Conservation (phyloP, 2,329 filamentous ascomycete genomes). For the Huntiella abstrusa region DNA sequence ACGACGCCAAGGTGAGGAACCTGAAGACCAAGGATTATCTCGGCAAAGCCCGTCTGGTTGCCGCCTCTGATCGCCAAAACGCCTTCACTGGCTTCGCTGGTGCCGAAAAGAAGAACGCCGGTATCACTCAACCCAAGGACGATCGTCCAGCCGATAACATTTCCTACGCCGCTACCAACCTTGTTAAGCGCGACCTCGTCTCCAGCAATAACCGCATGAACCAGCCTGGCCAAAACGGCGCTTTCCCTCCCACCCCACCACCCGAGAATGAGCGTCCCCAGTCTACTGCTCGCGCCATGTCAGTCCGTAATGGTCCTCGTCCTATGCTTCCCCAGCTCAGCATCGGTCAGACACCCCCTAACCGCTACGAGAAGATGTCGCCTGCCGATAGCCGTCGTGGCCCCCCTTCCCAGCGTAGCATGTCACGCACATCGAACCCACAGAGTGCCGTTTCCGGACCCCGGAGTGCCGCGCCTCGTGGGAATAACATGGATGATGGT, state of each 20-base stretch:
- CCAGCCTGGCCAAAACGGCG: slow-evolving; percentile 37
- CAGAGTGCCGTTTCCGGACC: slow-evolving; percentile 7
- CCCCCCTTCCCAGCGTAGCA: slow-evolving; percentile 2
- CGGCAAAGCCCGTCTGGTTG: slow-evolving; percentile 84
- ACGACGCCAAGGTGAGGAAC: slow-evolving; percentile 96
- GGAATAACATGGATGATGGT: slow-evolving; percentile 12
- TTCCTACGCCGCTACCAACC: slow-evolving; percentile 80
- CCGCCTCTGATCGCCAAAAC: slow-evolving; percentile 63
- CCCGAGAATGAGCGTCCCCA: slow-evolving; percentile 60
- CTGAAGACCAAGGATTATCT: slow-evolving; percentile 95
- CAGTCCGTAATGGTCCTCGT: slow-evolving; percentile 42
- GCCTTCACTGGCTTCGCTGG: slow-evolving; percentile 69
- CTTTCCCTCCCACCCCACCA: slow-evolving; percentile 96
- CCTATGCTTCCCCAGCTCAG: slow-evolving; percentile 44
- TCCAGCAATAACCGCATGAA: slow-evolving; percentile 49
- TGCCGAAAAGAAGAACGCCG: slow-evolving; percentile 55
- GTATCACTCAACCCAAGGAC: slow-evolving; percentile 42
- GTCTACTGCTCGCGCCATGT: slow-evolving; percentile 33
- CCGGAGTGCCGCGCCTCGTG: slow-evolving; percentile 10
- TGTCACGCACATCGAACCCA: slow-evolving; percentile 8
- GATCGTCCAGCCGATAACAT: slow-evolving; percentile 69
- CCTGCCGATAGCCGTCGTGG: slow-evolving; percentile 22
- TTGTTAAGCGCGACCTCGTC: slow-evolving; percentile 64
- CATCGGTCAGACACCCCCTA: slow-evolving; percentile 35
- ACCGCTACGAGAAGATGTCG: slow-evolving; percentile 35